Conservation (phyloP, 192 early-diverging fungal genomes). For the Funneliformis mosseae region DNA sequence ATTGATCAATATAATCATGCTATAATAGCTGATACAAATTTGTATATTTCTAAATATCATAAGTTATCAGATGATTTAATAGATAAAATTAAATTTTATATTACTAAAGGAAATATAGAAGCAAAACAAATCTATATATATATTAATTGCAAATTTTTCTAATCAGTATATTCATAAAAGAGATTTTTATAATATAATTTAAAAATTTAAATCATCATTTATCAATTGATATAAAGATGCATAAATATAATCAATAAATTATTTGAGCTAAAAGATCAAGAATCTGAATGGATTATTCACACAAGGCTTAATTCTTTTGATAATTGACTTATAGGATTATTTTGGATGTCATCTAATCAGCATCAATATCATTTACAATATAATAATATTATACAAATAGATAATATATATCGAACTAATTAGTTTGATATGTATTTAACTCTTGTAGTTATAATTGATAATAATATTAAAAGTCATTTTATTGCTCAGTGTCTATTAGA, state of each 20-base stretch:
- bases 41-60: too few species aligned
- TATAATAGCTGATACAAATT: too few species aligned
- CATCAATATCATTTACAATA: not conserved
- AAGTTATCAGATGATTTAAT: too few species aligned
- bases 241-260: not conserved
- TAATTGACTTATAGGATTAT: not conserved
- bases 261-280: not conserved
- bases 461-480: not conserved
- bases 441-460: not conserved
- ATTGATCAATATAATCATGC: too few species aligned
- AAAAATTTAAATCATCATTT: not conserved
- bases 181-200: too few species aligned
- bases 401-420: not conserved
- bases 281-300: not conserved
- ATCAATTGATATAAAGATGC: not conserved
- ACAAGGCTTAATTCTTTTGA: not conserved
- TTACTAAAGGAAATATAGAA: too few species aligned
- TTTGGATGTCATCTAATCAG: not conserved
- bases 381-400: not conserved
- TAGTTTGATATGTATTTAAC: not conserved
- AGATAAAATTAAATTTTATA: too few species aligned
- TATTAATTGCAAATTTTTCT: too few species aligned
- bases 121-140: too few species aligned
- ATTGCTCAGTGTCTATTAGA: not conserved
- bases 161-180: too few species aligned